These are phyloP conservation scores for Neurospora intermedia DNA, from an alignment of 495 filamentous ascomycete genomes.

Conservation along the genomic window DNA sequence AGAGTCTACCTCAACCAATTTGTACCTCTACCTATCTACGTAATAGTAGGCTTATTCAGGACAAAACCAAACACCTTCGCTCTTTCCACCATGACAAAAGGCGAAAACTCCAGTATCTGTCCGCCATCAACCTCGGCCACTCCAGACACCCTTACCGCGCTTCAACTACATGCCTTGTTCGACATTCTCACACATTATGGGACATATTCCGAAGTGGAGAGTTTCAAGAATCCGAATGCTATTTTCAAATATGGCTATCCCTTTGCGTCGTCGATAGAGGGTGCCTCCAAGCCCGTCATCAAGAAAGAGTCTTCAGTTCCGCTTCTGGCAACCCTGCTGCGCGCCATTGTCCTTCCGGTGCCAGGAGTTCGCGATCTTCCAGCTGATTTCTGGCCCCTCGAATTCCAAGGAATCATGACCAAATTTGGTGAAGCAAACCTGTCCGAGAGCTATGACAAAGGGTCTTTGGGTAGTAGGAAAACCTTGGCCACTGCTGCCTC, in stretches of 20 bases:
- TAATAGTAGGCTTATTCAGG: neutral
- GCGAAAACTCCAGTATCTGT: neutral
- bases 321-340: slow-evolving; percentile 47
- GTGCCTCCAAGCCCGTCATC: neutral
- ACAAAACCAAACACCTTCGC: neutral
- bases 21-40: neutral
- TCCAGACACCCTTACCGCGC: slow-evolving; percentile 25
- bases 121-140: neutral
- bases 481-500: slow-evolving; percentile 53
- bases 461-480: slow-evolving; percentile 50
- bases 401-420: slow-evolving; percentile 34
- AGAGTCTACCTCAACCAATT: neutral
- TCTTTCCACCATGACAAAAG: neutral
- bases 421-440: slow-evolving; percentile 47
- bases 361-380: slow-evolving; percentile 48
- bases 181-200: slow-evolving; percentile 57
- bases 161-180: slow-evolving; percentile 49
- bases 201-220: slow-evolving; percentile 50
- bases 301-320: slow-evolving; percentile 36
- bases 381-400: slow-evolving; percentile 44
- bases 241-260: slow-evolving; percentile 51
- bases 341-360: slow-evolving; percentile 42
- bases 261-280: slow-evolving; percentile 21
- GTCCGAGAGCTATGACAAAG: slow-evolving; percentile 62
- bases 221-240: slow-evolving; percentile 43